Conservation (phyloP, 352 stramenopile genomes). For the Vaucheria bursata region DNA sequence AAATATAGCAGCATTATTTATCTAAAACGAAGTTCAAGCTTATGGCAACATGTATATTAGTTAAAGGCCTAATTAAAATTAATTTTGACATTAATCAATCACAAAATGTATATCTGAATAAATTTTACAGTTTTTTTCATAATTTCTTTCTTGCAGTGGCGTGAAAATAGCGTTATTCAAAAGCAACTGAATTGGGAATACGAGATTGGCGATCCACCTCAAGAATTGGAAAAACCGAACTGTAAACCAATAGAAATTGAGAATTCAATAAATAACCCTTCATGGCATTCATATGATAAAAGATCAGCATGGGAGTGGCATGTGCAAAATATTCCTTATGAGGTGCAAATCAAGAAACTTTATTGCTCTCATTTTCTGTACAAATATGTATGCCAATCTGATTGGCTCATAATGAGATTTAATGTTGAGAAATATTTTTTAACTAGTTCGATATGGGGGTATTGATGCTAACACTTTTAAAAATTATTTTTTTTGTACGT, state of each 20-base stretch:
- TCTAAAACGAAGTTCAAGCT: neutral
- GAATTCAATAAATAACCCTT: neutral
- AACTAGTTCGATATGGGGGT: neutral
- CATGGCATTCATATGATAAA: neutral
- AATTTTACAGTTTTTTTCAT: neutral
- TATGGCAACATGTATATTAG: neutral
- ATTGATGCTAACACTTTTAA: neutral
- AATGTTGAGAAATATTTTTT: neutral
- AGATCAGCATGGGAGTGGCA: slow-evolving; percentile 2
- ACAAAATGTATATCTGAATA: neutral
- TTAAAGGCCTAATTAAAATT: neutral
- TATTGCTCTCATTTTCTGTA: neutral
- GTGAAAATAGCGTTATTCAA: neutral
- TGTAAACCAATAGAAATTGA: neutral
- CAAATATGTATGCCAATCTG: neutral
- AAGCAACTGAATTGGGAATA: neutral
- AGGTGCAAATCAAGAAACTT: neutral
- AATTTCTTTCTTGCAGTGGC: neutral
- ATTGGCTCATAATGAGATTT: too few relatives aligned
- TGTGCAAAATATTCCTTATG: slow-evolving; percentile 5
- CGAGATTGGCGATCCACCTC: neutral
- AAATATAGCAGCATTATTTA: neutral
- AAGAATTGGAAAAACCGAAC: neutral
- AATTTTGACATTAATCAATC: neutral
- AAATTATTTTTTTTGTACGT: neutral